Base-by-base conservation (phyloP, 768 basidiomycete genomes). In the Exidia glandulosa region DNA sequence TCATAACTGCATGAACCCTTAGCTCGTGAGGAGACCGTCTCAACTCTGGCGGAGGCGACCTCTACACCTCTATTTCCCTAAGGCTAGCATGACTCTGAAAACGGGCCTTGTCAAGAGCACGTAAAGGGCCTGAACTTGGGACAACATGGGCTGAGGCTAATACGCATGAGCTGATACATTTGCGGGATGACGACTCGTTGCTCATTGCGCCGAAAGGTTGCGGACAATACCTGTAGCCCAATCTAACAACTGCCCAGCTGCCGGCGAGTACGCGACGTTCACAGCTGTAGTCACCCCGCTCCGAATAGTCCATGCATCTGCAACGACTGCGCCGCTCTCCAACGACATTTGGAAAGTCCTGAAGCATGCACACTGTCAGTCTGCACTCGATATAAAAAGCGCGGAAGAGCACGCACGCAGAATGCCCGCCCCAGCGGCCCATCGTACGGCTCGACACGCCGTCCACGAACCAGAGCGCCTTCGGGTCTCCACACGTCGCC, bases 401-500 rank as follows among this genome's bases (percentile, higher is more conserved):
- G 59, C 25, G 31, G 27, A 50, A 23, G 16, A 47, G 27, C n/a
- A 79, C 88, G 70, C 66, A 90, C 89, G 90, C 63, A 23, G 85
- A 82, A 63, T 81, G 84, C 2, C 87, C 86, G 63, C 90, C 88
- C 88, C 89, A 90, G 66, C 87, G 77, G 6, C 87, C 89, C 27
- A 91, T 80, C 25, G 74, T 74, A 57, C 76, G 71, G 48, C 84
- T 84, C 60, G 82, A 81, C 59, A 86, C 79, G 50, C 81, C 68
- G 64, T 92, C 89, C 29, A 90, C 82, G 63, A 91, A 87, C 89
- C 89, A 92, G 2, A 82, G 84, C 14, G 84, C 79, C 29, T 73
- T 73, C 25, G 75, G 69, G 50, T 62, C 65, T 33, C 77, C 85
- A 50, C 83, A 83, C 14, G 80, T 68, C 56, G 77, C 77, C 23